A percentile compares a stretch with the other conserved stretches of the same genome.
phyloP scores from a whole-genome alignment of 208 protist genomes.

The Endotrypanum monterogeii region DNA sequence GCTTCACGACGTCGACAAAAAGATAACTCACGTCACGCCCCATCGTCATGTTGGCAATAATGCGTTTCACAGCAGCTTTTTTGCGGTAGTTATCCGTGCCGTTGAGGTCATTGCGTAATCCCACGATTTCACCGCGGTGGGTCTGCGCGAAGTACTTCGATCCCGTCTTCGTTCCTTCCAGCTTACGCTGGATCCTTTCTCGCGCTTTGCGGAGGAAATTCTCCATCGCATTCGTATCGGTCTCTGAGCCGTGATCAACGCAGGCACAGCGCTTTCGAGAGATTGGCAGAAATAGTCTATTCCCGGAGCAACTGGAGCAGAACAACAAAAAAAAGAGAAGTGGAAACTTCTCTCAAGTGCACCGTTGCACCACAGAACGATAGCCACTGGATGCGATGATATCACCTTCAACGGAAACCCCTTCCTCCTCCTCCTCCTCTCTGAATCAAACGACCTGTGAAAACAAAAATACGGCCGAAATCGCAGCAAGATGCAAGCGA shows the following conservation, averaged over 20 bases:
- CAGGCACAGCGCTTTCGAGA: not conserved
- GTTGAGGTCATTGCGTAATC: conserved; percentile 94
- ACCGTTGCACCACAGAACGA: too few species aligned
- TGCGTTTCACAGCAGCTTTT: conserved; percentile 97
- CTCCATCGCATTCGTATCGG: conserved; percentile 44
- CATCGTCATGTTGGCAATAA: conserved; percentile 99
- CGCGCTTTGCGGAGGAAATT: conserved; percentile 68
- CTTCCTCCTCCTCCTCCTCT: too few species aligned
- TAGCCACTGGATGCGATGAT: not conserved
- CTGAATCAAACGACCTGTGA: too few species aligned
- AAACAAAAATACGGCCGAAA: not conserved
- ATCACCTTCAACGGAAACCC: not conserved
- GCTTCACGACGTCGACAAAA: conserved; percentile 98
- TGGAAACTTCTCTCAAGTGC: not conserved
- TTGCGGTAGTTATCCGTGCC: conserved; percentile 86
- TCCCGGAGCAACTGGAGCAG: not conserved
- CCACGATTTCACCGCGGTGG: conserved; percentile 90
- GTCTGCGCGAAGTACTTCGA: conserved; percentile 78
- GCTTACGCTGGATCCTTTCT: conserved; percentile 74
- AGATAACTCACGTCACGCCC: conserved; percentile 97
- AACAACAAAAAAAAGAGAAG: too few species aligned
- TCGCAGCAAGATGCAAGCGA: not conserved
- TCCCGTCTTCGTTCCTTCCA: conserved; percentile 52
- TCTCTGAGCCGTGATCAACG: not conserved
- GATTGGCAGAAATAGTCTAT: not conserved